These are phyloP conservation scores for Candida sp. DNA, from an alignment of 1,139 yeast species.

Conservation along the genomic window DNA sequence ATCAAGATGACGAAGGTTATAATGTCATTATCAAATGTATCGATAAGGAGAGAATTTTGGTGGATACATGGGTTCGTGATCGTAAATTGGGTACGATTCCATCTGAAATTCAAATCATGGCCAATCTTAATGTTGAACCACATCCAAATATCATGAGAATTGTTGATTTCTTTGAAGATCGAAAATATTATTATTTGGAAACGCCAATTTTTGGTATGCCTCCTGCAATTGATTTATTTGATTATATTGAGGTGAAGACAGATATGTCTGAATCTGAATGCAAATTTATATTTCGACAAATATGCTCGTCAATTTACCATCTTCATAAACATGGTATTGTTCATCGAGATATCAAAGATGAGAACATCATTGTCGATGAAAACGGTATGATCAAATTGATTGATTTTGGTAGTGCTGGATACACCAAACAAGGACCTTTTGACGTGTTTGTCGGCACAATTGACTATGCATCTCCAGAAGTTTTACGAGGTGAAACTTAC, in stretches of 20 bases:
- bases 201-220: slow-evolving; percentile 86
- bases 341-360: slow-evolving; percentile 95
- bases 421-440: slow-evolving; percentile 86
- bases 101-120: slow-evolving; percentile 90
- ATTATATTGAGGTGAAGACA: slow-evolving; percentile 79
- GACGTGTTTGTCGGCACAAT: slow-evolving; percentile 97
- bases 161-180: slow-evolving; percentile 90
- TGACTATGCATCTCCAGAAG: slow-evolving; percentile 98
- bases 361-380: slow-evolving; percentile 84
- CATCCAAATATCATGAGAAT: slow-evolving; percentile 86
- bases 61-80: slow-evolving; percentile 97
- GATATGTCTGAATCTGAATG: slow-evolving; percentile 78
- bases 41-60: slow-evolving; percentile 86
- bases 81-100: slow-evolving; percentile 90
- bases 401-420: slow-evolving; percentile 96
- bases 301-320: slow-evolving; percentile 74
- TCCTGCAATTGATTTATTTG: slow-evolving; percentile 91
- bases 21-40: slow-evolving; percentile 83
- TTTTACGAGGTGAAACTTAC: slow-evolving; percentile 80
- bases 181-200: slow-evolving; percentile 81
- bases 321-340: slow-evolving; percentile 84
- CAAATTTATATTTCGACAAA: slow-evolving; percentile 72
- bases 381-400: slow-evolving; percentile 76
- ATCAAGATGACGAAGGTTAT: slow-evolving; percentile 58
- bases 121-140: slow-evolving; percentile 67